phyloP scores from a whole-genome alignment of 2,329 filamentous ascomycete genomes.

The Alternaria triticina region DNA sequence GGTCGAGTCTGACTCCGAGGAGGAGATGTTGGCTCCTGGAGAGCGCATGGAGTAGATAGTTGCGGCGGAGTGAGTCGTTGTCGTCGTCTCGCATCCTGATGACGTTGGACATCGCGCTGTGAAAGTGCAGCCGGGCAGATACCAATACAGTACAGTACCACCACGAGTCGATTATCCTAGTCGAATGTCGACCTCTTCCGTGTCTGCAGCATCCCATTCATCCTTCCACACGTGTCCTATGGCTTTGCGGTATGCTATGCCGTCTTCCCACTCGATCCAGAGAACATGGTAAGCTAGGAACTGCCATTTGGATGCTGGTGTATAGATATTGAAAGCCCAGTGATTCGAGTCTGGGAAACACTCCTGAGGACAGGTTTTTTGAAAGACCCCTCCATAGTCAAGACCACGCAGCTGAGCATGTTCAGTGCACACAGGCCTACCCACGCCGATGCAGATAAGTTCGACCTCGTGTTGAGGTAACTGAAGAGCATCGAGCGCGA shows the following conservation, averaged over 20 bases:
- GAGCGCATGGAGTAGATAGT: not conserved
- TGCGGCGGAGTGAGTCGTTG: not conserved
- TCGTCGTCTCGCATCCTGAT: not conserved
- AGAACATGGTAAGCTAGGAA: conserved; percentile 18
- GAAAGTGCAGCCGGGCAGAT: not conserved
- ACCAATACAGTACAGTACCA: not conserved
- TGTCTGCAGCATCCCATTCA: conserved; percentile 11
- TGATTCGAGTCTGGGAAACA: not conserved
- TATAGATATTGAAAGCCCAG: too few relatives aligned
- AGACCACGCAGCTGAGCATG: not conserved
- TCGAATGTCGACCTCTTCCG: conserved; percentile 15
- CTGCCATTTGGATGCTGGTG: not conserved
- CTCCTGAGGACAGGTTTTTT: not conserved
- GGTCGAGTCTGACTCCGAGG: not conserved
- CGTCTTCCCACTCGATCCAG: conserved; percentile 18
- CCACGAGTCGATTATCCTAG: conserved; percentile 4
- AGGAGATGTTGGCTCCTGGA: not conserved
- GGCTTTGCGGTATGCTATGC: conserved; percentile 14
- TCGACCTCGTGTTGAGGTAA: not conserved
- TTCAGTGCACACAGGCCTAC: not conserved
- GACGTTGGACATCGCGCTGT: not conserved
- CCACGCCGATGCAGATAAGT: not conserved
- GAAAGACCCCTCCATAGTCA: rapidly evolving
- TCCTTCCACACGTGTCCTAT: conserved; percentile 10
- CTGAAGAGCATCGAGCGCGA: not conserved